Evolutionary conservation across 306 rosid genomes (phyloP).

Genomic region (Cucurbita maxima): DNA sequence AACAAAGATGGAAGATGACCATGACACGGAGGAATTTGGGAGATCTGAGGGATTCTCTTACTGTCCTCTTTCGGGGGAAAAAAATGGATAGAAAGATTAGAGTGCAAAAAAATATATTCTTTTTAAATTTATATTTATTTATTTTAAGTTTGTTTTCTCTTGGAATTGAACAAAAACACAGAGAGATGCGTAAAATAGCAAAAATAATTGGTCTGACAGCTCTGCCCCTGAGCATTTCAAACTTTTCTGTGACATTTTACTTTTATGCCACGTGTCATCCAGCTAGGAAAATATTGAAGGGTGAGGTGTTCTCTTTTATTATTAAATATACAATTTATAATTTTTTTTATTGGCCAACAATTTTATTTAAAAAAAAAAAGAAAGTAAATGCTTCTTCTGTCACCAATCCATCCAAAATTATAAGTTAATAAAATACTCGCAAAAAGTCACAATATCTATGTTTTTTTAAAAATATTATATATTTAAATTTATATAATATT

Average conservation of each 20-base stretch:
- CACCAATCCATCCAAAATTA: too few relatives aligned
- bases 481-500: too few relatives aligned
- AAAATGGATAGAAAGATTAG: background rate
- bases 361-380: too few relatives aligned
- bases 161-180: background rate
- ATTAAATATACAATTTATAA: too few relatives aligned
- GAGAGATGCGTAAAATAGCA: background rate
- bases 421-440: too few relatives aligned
- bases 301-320: too few relatives aligned
- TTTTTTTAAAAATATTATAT: too few relatives aligned
- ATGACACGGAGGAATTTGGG: background rate
- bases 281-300: background rate
- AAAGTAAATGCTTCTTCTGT: too few relatives aligned
- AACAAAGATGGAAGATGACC: background rate
- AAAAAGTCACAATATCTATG: too few relatives aligned
- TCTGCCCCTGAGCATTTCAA: background rate
- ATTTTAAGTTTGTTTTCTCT: background rate
- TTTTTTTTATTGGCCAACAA: too few relatives aligned
- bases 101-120: background rate
- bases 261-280: background rate
- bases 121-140: background rate
- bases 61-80: background rate
- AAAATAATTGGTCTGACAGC: background rate
- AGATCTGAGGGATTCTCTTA: constrained; percentile 4
- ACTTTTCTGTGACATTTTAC: background rate